These are phyloP conservation scores for Leccinum fibrillosum DNA, from an alignment of 768 basidiomycete species.

Conservation along the genomic window DNA sequence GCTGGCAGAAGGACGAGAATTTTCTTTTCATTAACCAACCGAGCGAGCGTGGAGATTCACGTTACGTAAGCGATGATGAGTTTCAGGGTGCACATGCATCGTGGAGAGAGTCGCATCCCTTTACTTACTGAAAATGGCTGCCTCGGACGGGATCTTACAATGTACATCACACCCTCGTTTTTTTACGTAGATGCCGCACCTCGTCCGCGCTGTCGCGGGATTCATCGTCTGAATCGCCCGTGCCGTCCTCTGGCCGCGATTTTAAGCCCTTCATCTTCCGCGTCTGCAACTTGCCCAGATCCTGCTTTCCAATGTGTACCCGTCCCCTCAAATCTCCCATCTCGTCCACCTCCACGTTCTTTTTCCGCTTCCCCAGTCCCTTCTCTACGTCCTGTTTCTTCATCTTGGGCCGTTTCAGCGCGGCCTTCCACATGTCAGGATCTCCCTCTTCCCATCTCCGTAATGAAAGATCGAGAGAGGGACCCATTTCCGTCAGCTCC, in stretches of 20 bases:
- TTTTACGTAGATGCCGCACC: constrained; percentile 17
- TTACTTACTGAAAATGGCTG: no score
- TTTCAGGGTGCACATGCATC: neutral
- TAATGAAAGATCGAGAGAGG: constrained; percentile 78
- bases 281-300: constrained; percentile 80
- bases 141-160: neutral
- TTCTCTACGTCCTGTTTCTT: constrained; percentile 85
- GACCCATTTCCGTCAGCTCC: constrained; percentile 87
- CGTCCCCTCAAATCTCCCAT: constrained; percentile 95
- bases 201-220: constrained; percentile 17
- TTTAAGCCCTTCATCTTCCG: constrained; percentile 97
- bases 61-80: constrained; percentile 19
- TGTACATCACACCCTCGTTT: constrained; percentile 9
- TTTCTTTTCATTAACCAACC: constrained; percentile 6
- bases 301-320: constrained; percentile 88
- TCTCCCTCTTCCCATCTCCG: constrained; percentile 76
- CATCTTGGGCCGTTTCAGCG: constrained; percentile 81
- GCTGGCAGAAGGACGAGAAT: constrained; percentile 17
- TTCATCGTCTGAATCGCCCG: neutral
- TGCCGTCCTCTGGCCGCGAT: constrained; percentile 21
- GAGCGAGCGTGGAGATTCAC: constrained; percentile 3
- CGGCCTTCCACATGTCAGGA: constrained; percentile 73
- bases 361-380: constrained; percentile 87
- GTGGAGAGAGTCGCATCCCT: neutral
- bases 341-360: constrained; percentile 95